phyloP scores from a whole-genome alignment of 176 grass and related monocot species.

The Elaeis guineensis region DNA sequence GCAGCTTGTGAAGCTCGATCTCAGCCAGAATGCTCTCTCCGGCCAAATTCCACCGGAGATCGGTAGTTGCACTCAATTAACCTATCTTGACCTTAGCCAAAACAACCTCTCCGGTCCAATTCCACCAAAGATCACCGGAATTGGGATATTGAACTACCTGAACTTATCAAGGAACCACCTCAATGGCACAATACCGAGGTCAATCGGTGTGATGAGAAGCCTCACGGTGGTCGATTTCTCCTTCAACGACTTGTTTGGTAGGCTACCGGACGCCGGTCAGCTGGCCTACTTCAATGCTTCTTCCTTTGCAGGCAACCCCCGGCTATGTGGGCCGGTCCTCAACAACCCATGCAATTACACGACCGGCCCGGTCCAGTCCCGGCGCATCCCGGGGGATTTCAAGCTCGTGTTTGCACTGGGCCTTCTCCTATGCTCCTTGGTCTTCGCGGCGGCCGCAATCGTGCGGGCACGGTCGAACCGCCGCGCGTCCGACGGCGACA shows the following conservation, averaged over 20 bases:
- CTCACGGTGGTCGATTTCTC: conserved; percentile 82
- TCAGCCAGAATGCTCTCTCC: conserved; percentile 41
- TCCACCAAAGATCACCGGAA: conserved; percentile 33
- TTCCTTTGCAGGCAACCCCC: conserved; percentile 64
- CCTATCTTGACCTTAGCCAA: conserved; percentile 86
- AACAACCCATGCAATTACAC: conserved; percentile 31
- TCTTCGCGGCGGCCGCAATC: conserved; percentile 60
- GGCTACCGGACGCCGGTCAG: conserved; percentile 59
- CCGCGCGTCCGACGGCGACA: neutral
- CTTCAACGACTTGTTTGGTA: conserved; percentile 62
- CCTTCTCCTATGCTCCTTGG: conserved; percentile 57
- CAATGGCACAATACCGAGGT: conserved; percentile 42
- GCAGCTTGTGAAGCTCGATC: conserved; percentile 67
- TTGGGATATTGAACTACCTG: conserved; percentile 69
- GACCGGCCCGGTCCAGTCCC: neutral
- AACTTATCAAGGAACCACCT: conserved; percentile 76
- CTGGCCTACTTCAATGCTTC: conserved; percentile 72
- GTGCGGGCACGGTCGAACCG: conserved; percentile 47
- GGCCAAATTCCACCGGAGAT: conserved; percentile 45
- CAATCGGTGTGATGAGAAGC: conserved; percentile 63
- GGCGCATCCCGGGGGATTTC: conserved; percentile 25
- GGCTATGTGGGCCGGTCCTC: conserved; percentile 45
- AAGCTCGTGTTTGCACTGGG: conserved; percentile 81
- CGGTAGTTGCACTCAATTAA: conserved; percentile 44
- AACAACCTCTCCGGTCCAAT: conserved; percentile 63